These are phyloP conservation scores for Amaranthus hypochondriacus DNA, from an alignment of 148 eudicot species.

Conservation along the genomic window DNA sequence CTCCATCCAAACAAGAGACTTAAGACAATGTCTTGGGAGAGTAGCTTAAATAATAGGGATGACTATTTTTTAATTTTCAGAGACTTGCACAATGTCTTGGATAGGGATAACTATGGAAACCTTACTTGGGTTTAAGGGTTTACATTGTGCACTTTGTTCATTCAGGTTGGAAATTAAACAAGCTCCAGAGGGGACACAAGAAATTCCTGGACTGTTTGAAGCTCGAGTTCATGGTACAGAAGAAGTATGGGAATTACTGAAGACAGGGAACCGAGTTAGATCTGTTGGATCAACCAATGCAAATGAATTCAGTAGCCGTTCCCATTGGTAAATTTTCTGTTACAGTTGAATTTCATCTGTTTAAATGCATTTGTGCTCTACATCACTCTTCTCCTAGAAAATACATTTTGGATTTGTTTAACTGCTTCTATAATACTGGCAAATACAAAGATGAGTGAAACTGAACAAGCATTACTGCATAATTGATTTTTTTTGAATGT, in stretches of 20 bases:
- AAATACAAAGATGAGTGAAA: background rate
- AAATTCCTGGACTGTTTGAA: constrained; percentile 94
- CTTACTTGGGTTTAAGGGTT: background rate
- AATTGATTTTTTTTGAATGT: constrained; percentile 5
- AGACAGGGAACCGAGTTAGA: constrained; percentile 70
- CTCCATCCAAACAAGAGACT: too few species aligned
- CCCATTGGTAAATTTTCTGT: constrained; percentile 63
- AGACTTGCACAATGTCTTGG: background rate
- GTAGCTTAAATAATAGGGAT: background rate
- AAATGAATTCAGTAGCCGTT: constrained; percentile 91
- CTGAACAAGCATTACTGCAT: background rate
- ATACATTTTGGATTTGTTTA: background rate
- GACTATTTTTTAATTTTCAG: background rate
- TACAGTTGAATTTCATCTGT: background rate
- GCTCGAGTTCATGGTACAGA: constrained; percentile 56
- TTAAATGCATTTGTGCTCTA: background rate
- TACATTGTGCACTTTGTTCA: background rate
- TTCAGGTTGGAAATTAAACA: constrained; percentile 88
- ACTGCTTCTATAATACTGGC: background rate
- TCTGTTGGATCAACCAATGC: constrained; percentile 95
- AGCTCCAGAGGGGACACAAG: constrained; percentile 85
- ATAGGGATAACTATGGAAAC: background rate
- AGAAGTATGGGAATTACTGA: constrained; percentile 87
- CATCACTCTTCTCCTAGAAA: background rate
- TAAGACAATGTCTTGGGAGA: background rate